These are phyloP conservation scores for Petunia hybrid DNA, from an alignment of 305 asterid species.

Conservation along the genomic window DNA sequence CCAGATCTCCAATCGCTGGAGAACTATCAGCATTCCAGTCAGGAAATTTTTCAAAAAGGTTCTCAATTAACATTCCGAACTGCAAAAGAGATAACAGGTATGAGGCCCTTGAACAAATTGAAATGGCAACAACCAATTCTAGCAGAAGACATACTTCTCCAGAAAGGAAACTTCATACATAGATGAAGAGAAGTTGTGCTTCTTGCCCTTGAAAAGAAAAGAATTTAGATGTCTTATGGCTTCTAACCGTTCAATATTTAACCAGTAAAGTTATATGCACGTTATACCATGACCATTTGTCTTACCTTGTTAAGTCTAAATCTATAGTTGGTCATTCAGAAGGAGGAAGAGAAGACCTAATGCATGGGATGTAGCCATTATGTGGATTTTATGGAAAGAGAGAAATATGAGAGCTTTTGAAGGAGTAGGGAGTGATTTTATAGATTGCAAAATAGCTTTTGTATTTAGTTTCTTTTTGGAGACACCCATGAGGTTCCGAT, in stretches of 20 bases:
- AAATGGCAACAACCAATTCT: not conserved
- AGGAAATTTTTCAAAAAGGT: constrained; percentile 76
- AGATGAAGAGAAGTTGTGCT: not conserved
- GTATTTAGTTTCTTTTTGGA: too few species aligned
- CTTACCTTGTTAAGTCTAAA: not conserved
- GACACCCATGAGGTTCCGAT: too few species aligned
- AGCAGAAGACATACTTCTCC: not conserved
- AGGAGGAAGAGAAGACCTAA: too few species aligned
- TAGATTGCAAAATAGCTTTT: too few species aligned
- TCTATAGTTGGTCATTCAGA: too few species aligned
- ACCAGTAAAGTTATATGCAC: not conserved
- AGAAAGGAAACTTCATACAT: not conserved
- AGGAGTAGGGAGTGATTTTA: too few species aligned
- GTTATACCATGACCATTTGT: not conserved
- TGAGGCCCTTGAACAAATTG: not conserved
- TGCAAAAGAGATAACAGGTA: constrained; percentile 46
- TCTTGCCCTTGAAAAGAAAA: not conserved
- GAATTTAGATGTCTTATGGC: not conserved
- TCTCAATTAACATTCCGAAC: constrained; percentile 95
- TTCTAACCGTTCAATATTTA: not conserved
- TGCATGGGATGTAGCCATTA: too few species aligned
- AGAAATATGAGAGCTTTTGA: too few species aligned
- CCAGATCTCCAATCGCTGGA: constrained; percentile 90
- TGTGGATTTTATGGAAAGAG: too few species aligned
- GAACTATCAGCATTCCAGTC: constrained; percentile 63